Base-by-base conservation (phyloP, 371 early-diverging fungal species). In the Zopfochytrium polystomum region DNA sequence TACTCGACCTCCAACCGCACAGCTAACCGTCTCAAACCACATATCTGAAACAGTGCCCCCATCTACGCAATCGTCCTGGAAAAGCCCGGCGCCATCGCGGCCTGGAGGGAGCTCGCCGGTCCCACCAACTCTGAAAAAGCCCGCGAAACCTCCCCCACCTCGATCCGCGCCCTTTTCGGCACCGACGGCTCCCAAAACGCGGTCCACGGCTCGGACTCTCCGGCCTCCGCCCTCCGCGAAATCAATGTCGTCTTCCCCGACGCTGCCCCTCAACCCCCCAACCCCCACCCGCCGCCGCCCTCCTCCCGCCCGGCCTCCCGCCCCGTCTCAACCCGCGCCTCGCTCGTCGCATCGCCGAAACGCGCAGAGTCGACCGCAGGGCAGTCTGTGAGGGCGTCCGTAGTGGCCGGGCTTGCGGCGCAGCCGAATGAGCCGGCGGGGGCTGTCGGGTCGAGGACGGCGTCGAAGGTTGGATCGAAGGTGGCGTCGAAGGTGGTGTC, bases 181-280 rank as follows among this genome's bases (percentile, higher is more conserved):
- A n/a, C n/a, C n/a, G n/a, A 84, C 60, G 83, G 84, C 2, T 77
- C 80, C 11, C 74, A 82, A 33, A 91, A 92, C 70, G 90, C 89
- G 22, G 84, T 84, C 0, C 89, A 92, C 66, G 90, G 90, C 18
- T 90, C 90, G 50, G 90, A 90, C 63, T n/a, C n/a, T n/a, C n/a
- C n/a, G n/a, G n/a, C n/a, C n/a, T n/a, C n/a, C n/a, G n/a, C n/a
- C n/a, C n/a, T 82, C 86, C 79, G 89, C 22, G 92, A 90, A 67
- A 86, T 91, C 47, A 63, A 67, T 1, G 67, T 89, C 46, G 74
- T 76, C 4, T 79, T 68, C 9, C 68, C 29, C 73, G 25, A 86
- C 85, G 7, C 66, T 85, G 60, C 83, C 80, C 30, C 65, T 86
- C 23, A 80, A 57, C 5, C 9, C 18, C n/a, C 26, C 4, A 20